Conservation (phyloP, 257 asterid genomes). For the Nemophila menziesii region DNA sequence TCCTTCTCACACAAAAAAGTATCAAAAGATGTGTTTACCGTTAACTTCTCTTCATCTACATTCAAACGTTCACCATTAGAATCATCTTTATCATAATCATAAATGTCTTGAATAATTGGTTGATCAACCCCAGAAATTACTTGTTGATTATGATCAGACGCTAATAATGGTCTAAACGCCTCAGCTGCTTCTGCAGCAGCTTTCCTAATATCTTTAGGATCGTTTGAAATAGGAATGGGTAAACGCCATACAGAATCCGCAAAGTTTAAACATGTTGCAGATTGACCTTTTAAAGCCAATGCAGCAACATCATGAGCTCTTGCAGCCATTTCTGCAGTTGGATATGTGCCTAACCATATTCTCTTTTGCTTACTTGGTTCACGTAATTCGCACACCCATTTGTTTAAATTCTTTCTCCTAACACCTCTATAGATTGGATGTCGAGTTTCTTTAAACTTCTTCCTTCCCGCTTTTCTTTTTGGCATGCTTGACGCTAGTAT, state of each 20-base stretch:
- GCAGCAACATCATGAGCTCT: too few relatives aligned
- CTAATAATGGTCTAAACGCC: conserved; percentile 37
- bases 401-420: conserved; percentile 19
- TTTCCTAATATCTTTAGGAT: conserved; percentile 30
- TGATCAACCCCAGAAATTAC: not conserved
- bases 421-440: too few relatives aligned
- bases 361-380: conserved; percentile 50
- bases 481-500: conserved; percentile 17
- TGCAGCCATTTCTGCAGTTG: conserved; percentile 76
- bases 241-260: conserved; percentile 50
- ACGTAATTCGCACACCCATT: conserved; percentile 38
- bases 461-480: conserved; percentile 19
- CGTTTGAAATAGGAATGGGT: conserved; percentile 28
- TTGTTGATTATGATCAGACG: conserved; percentile 15
- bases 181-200: too few relatives aligned
- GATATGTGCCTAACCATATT: conserved; percentile 68
- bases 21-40: not conserved
- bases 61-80: too few relatives aligned
- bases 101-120: too few relatives aligned
- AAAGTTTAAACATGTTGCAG: conserved; percentile 46
- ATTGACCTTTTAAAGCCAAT: conserved; percentile 42
- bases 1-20: conserved; percentile 1
- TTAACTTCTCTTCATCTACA: not conserved
- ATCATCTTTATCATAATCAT: too few relatives aligned
- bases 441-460: too few relatives aligned